Percentiles rank a stretch among this genome's conserved stretches.
Conservation (phyloP, 306 rosid species). For the Inga leiocalycina region DNA sequence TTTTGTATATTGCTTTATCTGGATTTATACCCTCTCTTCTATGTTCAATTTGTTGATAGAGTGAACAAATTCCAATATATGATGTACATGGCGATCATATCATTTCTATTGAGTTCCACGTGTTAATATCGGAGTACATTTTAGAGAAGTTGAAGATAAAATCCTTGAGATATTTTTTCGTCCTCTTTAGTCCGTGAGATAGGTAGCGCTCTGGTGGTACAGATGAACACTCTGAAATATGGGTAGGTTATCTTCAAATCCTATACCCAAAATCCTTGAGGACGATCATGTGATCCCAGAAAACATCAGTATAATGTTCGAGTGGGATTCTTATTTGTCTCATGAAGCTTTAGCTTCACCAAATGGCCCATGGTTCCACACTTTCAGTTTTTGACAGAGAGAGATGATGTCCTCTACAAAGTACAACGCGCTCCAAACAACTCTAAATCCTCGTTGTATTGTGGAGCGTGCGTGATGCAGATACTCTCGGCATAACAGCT, state of each 20-base stretch:
- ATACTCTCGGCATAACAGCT: neutral
- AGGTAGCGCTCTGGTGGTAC: neutral
- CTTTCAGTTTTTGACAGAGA: neutral
- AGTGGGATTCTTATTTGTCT: neutral
- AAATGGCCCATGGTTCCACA: neutral
- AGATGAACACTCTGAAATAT: neutral
- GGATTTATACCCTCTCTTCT: slow-evolving; percentile 1
- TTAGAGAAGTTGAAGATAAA: slow-evolving; percentile 17
- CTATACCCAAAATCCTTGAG: neutral
- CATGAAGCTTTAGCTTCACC: neutral
- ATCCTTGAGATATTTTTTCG: slow-evolving; percentile 14
- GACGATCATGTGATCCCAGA: neutral
- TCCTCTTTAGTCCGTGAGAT: slow-evolving; percentile 8
- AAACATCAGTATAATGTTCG: neutral
- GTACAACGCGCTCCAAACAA: neutral
- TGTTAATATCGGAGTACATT: slow-evolving; percentile 42
- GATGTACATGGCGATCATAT: slow-evolving; percentile 51
- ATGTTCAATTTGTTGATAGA: slow-evolving; percentile 44
- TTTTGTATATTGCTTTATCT: slow-evolving; percentile 10
- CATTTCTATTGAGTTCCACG: slow-evolving; percentile 31
- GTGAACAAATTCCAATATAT: slow-evolving; percentile 39
- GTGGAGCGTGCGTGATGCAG: neutral
- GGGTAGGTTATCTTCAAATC: neutral
- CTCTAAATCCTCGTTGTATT: neutral
- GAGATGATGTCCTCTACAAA: neutral